phyloP scores from a whole-genome alignment of 805 yeast species.

The Ogataea pini region DNA sequence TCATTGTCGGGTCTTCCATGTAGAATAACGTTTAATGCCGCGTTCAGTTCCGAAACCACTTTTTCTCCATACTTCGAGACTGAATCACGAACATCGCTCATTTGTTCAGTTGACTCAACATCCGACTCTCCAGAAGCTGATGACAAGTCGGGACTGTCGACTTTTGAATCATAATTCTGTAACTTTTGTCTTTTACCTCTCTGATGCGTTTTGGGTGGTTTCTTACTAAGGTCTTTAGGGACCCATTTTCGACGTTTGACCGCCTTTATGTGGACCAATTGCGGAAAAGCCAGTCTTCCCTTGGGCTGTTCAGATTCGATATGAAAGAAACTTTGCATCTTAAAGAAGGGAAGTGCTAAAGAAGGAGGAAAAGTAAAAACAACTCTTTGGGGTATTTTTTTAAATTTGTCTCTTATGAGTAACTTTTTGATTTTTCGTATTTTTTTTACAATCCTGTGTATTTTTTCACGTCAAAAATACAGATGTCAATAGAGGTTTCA shows the following conservation, averaged over 20 bases:
- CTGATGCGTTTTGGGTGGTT: not conserved
- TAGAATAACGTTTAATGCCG: constrained; percentile 16
- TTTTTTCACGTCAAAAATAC: too few relatives aligned
- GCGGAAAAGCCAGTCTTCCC: constrained; percentile 4
- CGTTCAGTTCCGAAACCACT: constrained; percentile 2
- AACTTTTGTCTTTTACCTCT: constrained; percentile 7
- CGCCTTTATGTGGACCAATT: not conserved
- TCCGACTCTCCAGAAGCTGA: constrained; percentile 1
- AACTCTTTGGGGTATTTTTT: too few relatives aligned
- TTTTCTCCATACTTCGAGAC: not conserved
- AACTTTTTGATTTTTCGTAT: too few relatives aligned
- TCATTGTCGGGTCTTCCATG: constrained; percentile 6
- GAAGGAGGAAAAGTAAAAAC: too few relatives aligned
- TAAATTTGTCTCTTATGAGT: too few relatives aligned
- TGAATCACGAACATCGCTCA: not conserved
- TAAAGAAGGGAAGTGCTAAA: not conserved
- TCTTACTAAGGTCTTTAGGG: not conserved
- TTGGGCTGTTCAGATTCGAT: constrained; percentile 2
- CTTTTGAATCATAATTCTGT: not conserved
- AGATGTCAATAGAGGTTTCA: too few relatives aligned
- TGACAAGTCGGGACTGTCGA: not conserved
- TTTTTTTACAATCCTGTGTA: too few relatives aligned
- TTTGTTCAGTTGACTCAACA: not conserved
- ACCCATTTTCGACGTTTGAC: not conserved
- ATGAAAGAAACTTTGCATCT: not conserved